Percentiles rank a stretch among this genome's conserved stretches.
These are phyloP conservation scores for Flaveria floridana DNA, from an alignment of 140 eudicot genomes.

Conservation along the genomic window DNA sequence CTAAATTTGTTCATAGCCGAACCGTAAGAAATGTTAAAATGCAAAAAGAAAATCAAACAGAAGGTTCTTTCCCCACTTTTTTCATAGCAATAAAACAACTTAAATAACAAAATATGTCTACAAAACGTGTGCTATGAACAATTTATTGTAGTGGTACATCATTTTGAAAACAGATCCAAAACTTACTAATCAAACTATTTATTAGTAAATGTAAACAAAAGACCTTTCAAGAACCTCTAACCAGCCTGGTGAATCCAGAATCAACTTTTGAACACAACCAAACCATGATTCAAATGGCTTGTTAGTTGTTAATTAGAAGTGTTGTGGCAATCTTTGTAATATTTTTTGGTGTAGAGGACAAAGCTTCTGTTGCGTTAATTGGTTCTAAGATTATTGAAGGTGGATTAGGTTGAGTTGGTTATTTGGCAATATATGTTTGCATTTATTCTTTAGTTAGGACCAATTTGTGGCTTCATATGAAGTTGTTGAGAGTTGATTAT, in stretches of 20 bases:
- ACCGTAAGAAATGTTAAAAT: too few species aligned
- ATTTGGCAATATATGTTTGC: constrained; percentile 12
- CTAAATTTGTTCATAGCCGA: too few species aligned
- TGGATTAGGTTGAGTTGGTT: constrained; percentile 24
- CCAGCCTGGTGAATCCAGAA: neutral
- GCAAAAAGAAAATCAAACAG: too few species aligned
- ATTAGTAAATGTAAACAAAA: neutral
- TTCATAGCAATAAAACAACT: too few species aligned
- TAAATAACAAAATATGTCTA: neutral
- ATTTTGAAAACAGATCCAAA: neutral
- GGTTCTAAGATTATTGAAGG: constrained; percentile 15
- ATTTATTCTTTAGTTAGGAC: neutral
- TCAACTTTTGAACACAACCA: constrained; percentile 4
- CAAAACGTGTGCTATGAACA: neutral
- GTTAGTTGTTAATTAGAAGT: too few species aligned
- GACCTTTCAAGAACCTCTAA: constrained; percentile 1
- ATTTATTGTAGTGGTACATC: neutral
- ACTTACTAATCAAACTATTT: neutral
- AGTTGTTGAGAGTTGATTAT: constrained; percentile 18
- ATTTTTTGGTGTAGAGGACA: constrained; percentile 9
- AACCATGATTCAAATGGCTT: constrained; percentile 8
- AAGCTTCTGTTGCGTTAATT: neutral
- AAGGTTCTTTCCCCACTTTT: too few species aligned
- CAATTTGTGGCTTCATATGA: constrained; percentile 7
- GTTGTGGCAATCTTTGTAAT: constrained; percentile 18